Conservation (phyloP, 108 stramenopile species). For the Fragilariopsis cylindrus region DNA sequence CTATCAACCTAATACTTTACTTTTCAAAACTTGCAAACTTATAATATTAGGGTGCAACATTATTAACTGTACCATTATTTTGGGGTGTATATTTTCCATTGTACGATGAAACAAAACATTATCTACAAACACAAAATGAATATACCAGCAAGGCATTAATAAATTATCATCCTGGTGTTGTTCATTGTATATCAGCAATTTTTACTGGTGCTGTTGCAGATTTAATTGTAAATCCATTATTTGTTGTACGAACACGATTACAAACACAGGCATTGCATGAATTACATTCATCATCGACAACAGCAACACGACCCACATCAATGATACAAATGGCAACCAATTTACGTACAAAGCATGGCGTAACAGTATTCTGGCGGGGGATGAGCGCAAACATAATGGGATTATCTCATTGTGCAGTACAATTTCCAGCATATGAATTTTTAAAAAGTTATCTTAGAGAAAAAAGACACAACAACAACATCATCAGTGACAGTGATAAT, state of each 20-base stretch:
- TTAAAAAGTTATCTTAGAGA: slow-evolving; percentile 66
- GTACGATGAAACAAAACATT: slow-evolving; percentile 53
- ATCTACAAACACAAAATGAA: slow-evolving; percentile 23
- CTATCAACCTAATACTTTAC: no score
- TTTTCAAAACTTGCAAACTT: slow-evolving; percentile 53
- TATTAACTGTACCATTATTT: slow-evolving; percentile 87
- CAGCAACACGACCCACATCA: not conserved
- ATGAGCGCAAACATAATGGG: slow-evolving; percentile 88
- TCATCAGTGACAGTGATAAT: not conserved
- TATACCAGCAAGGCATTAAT: not conserved
- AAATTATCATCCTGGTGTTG: slow-evolving; percentile 47
- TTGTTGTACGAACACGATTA: slow-evolving; percentile 86
- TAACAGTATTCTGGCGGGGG: slow-evolving; percentile 86
- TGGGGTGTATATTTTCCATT: slow-evolving; percentile 86
- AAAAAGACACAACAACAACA: slow-evolving; percentile 23
- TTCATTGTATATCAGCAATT: slow-evolving; percentile 79
- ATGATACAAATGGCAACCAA: slow-evolving; percentile 55
- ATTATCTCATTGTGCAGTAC: slow-evolving; percentile 87
- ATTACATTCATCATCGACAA: slow-evolving; percentile 1
- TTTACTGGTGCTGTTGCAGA: slow-evolving; percentile 85
- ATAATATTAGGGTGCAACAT: slow-evolving; percentile 47
- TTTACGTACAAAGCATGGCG: slow-evolving; percentile 60
- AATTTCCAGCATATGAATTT: slow-evolving; percentile 90
- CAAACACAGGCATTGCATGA: slow-evolving; percentile 89
- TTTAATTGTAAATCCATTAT: slow-evolving; percentile 90